Evolutionary conservation across 768 basidiomycete genomes (phyloP), one percentile per base, ranked within the genome.

Genomic region (Macrolepiota dolichaula): DNA sequence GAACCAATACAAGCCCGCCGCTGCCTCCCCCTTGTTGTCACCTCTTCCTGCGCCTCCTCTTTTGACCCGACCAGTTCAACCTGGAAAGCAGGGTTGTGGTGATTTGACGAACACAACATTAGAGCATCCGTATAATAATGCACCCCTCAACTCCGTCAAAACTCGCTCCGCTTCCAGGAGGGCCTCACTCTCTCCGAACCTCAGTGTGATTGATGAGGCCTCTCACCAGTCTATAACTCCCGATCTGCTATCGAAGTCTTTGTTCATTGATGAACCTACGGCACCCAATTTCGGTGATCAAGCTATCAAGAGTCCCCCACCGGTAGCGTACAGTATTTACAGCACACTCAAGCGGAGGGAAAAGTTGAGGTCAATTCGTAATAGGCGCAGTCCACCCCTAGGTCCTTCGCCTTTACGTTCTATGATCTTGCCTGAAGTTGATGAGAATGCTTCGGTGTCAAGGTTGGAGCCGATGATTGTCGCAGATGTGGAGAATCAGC

Each of bases 321-420:
- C 53, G n/a, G 6, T 49, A 25, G n/a, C 53, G 4, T 61, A 54
- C 15, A 61, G 29, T 36, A 24, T 27, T 9, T 53, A 49, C 25
- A 52, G 27, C 13, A 38, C 29, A 1, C 32, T 61, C 13, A 61
- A 17, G 22, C 59, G 59, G 12, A 59, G 29, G 25, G 51, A 59
- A 19, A 59, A 42, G 19, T 2, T 42, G 57, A 59, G 35, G 42
- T 68, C 69, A 25, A 35, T 70, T 27, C 70, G 76, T 32, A 57
- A 62, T 44, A 72, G 70, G 35, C 73, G 70, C 50, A 80, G 77
- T 63, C 78, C 79, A 13, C 66, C 72, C 9, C 60, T 78, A 22
- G 76, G 78, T 1, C 80, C 79, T n/a, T 82, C 81, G 15, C 80
- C 81, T 49, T 66, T 83, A 42, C 75, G 80, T 42, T 69, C 70